phyloP scores from a whole-genome alignment of 306 rosid species.

The Potentilla sterilis region DNA sequence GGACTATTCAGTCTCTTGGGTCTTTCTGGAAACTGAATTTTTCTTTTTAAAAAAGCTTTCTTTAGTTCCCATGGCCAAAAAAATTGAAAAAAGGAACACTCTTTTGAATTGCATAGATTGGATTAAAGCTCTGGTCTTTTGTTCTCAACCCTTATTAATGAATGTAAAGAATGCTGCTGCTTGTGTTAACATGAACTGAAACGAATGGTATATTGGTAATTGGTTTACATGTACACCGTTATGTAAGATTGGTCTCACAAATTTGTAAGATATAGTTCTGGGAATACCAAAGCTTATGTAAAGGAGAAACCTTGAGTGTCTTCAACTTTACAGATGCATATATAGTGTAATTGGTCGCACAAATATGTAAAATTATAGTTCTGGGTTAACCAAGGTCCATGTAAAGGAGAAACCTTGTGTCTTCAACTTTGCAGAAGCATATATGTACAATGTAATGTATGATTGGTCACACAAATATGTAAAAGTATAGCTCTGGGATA shows the following conservation, averaged over 20 bases:
- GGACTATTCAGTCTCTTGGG: not conserved
- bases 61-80: conserved; percentile 5
- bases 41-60: not conserved
- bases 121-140: not conserved
- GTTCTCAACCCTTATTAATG: not conserved
- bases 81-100: not conserved
- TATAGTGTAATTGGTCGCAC: not conserved
- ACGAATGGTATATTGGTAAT: not conserved
- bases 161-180: not conserved
- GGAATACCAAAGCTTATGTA: not conserved
- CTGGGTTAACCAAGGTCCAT: not conserved
- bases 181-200: not conserved
- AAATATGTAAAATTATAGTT: not conserved
- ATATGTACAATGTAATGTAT: not conserved
- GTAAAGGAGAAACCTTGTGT: not conserved
- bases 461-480: not conserved
- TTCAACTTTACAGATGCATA: not conserved
- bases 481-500: not conserved
- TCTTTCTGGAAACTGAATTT: not conserved
- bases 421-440: not conserved
- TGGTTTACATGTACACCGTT: not conserved
- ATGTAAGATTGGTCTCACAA: not conserved
- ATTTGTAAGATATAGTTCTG: not conserved
- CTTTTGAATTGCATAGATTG: not conserved
- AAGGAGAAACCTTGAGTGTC: not conserved